Conservation (phyloP, 2,329 filamentous ascomycete genomes). For the Sporothrix sp. region DNA sequence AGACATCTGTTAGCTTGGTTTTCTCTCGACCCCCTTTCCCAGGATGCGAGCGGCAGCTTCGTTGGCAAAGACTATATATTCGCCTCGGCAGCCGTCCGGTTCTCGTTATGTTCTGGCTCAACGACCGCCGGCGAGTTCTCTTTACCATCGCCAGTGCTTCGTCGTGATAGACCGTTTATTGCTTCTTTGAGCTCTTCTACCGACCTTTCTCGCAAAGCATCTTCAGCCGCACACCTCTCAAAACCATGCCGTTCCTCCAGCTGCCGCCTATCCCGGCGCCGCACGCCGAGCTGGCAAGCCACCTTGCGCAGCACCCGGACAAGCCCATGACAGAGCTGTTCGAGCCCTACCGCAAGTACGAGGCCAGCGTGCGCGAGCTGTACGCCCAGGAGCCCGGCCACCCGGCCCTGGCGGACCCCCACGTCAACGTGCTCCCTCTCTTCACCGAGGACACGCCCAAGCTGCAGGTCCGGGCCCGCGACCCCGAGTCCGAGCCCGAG, state of each 20-base stretch:
- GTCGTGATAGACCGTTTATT: no score
- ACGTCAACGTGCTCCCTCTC: slow-evolving; percentile 56
- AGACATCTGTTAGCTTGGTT: no score
- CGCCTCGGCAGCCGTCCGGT: neutral
- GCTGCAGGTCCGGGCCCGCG: slow-evolving; percentile 53
- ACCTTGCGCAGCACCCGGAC: slow-evolving; percentile 46
- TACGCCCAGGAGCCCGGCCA: slow-evolving; percentile 60
- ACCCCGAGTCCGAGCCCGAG: slow-evolving; percentile 46
- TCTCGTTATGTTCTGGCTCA: neutral
- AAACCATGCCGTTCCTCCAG: slow-evolving; percentile 17
- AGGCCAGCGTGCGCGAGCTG: slow-evolving; percentile 54
- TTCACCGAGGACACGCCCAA: slow-evolving; percentile 47
- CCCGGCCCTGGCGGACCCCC: slow-evolving; percentile 43
- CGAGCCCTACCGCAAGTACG: slow-evolving; percentile 57
- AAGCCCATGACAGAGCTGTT: slow-evolving; percentile 49
- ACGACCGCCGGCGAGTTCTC: neutral
- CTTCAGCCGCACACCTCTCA: neutral
- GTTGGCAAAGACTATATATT: slow-evolving; percentile 4
- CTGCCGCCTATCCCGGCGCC: slow-evolving; percentile 39
- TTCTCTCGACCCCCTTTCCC: neutral
- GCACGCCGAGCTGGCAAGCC: slow-evolving; percentile 35
- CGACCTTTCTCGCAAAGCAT: no score
- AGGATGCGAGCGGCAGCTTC: neutral
- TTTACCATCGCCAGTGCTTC: neutral
- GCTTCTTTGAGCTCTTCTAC: no score